phyloP scores from a whole-genome alignment of 129 eudicot genomes.

The Chrysanthemum makinoi region DNA sequence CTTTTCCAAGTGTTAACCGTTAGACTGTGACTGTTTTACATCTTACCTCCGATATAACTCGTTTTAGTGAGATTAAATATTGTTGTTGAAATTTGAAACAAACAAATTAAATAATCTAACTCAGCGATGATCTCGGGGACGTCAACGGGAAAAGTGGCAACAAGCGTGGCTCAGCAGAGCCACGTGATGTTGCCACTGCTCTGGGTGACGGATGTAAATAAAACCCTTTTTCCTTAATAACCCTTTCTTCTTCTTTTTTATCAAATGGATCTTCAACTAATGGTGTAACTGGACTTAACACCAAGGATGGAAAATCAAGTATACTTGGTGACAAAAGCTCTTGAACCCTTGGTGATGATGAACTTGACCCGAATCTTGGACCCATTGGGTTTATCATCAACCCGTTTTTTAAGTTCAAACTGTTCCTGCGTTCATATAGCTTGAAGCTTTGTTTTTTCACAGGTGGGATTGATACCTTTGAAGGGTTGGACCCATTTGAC shows the following conservation, averaged over 20 bases:
- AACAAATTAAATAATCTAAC: constrained; percentile 21
- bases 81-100: background rate
- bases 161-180: constrained; percentile 60
- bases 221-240: constrained; percentile 72
- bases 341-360: constrained; percentile 46
- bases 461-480: constrained; percentile 50
- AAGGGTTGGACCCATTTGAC: background rate
- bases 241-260: constrained; percentile 61
- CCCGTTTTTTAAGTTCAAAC: constrained; percentile 54
- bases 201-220: constrained; percentile 82
- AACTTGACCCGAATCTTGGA: constrained; percentile 29
- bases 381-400: constrained; percentile 61
- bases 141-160: constrained; percentile 82
- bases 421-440: constrained; percentile 79
- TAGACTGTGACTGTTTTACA: too few species aligned
- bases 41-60: too few species aligned
- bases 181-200: constrained; percentile 52
- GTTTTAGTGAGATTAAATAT: background rate
- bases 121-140: constrained; percentile 59
- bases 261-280: constrained; percentile 7
- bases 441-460: constrained; percentile 66
- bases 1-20: too few species aligned
- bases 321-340: constrained; percentile 85
- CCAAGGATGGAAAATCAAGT: constrained; percentile 84
- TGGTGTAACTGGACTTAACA: constrained; percentile 80